Evolutionary conservation across 1,139 yeast genomes (phyloP).

Genomic region (Spathaspora sp.): DNA sequence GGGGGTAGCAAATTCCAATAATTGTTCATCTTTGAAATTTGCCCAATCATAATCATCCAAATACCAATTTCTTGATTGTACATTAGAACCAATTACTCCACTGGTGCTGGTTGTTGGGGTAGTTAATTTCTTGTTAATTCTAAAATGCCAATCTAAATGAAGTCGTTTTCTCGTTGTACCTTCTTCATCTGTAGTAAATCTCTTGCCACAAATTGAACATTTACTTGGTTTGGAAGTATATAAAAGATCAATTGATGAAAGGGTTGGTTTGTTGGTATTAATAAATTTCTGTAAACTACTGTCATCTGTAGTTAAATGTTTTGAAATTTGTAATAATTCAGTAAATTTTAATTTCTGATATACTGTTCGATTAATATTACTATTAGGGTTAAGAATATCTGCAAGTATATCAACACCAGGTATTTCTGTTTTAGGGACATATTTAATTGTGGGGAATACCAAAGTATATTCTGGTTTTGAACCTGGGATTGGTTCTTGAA

Average conservation of each 20-base stretch:
- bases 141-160: slow-evolving; percentile 96
- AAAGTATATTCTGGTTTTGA: slow-evolving; percentile 39
- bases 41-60: slow-evolving; percentile 75
- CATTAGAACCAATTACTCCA: slow-evolving; percentile 23
- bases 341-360: slow-evolving; percentile 29
- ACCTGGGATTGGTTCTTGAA: slow-evolving; percentile 46
- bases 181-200: slow-evolving; percentile 65
- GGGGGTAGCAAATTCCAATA: slow-evolving; percentile 36
- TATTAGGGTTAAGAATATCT: slow-evolving; percentile 27
- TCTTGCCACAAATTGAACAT: slow-evolving; percentile 87
- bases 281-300: slow-evolving; percentile 37
- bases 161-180: slow-evolving; percentile 54
- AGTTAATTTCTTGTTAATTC: slow-evolving; percentile 78
- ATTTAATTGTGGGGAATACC: slow-evolving; percentile 37
- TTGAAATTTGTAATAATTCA: slow-evolving; percentile 29
- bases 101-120: slow-evolving; percentile 7
- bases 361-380: slow-evolving; percentile 26
- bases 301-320: slow-evolving; percentile 18
- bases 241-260: slow-evolving; percentile 35
- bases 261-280: slow-evolving; percentile 30
- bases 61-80: slow-evolving; percentile 83
- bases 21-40: slow-evolving; percentile 62
- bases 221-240: slow-evolving; percentile 70
- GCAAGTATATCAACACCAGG: slow-evolving; percentile 30
- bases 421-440: slow-evolving; percentile 9